Evolutionary conservation across 768 basidiomycete genomes (phyloP).

Genomic region (Lactifluus subvellereus): DNA sequence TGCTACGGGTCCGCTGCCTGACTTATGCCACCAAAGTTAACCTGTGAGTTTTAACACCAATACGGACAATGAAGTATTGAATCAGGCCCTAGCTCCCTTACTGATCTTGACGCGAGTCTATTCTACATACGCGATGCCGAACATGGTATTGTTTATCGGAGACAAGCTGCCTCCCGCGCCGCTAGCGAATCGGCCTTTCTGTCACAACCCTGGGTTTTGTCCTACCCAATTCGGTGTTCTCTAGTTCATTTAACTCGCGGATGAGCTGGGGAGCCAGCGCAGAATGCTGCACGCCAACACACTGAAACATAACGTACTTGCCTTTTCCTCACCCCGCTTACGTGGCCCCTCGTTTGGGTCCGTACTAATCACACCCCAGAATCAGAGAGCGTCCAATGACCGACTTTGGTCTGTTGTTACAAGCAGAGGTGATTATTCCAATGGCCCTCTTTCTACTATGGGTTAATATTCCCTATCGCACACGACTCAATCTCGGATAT

Average conservation of each 20-base stretch:
- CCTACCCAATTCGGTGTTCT: background rate
- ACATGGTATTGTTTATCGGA: background rate
- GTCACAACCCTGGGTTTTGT: background rate
- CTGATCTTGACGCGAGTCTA: background rate
- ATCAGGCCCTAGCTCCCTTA: background rate
- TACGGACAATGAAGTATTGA: background rate
- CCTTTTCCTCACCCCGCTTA: background rate
- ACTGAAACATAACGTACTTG: background rate
- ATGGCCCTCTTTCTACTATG: background rate
- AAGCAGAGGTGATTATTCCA: background rate
- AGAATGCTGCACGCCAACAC: background rate
- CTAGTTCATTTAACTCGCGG: background rate
- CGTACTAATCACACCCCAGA: background rate
- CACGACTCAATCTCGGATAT: background rate
- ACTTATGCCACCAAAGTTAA: background rate
- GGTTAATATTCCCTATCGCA: background rate
- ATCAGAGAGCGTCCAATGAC: slow-evolving; percentile 5
- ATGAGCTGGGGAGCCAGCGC: background rate
- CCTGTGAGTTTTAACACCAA: background rate
- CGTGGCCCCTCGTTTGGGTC: background rate
- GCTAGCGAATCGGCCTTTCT: background rate
- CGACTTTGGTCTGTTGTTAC: background rate
- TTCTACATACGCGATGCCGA: background rate
- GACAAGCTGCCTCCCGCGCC: background rate
- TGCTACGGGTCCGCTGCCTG: background rate